A percentile compares a stretch with the other conserved stretches of the same genome.
phyloP scores from a whole-genome alignment of 257 asterid genomes.

The Pogostemon cablin region DNA sequence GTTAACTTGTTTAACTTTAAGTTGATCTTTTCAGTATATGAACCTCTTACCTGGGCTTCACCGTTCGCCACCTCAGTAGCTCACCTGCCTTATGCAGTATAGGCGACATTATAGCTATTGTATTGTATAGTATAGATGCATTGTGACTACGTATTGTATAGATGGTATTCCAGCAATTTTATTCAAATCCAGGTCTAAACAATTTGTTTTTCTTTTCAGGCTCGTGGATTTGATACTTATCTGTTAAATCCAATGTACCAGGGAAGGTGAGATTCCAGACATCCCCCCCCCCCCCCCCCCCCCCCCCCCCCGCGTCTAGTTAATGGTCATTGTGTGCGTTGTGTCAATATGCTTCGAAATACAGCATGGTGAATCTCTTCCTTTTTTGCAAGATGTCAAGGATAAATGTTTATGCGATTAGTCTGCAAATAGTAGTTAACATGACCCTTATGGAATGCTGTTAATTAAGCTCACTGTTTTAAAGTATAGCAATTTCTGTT shows the following conservation, averaged over 20 bases:
- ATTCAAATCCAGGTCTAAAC: constrained; percentile 22
- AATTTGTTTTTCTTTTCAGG: constrained; percentile 55
- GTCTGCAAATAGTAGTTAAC: constrained; percentile 22
- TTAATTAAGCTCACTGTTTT: constrained; percentile 10
- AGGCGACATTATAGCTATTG: not conserved
- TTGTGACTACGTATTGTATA: constrained; percentile 13
- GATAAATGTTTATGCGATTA: constrained; percentile 11
- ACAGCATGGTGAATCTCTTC: constrained; percentile 9
- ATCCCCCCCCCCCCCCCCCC: not conserved
- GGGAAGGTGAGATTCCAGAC: constrained; percentile 59
- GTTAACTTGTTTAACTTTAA: not conserved
- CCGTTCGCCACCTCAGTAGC: not conserved
- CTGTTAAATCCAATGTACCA: constrained; percentile 83
- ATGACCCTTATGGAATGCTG: not conserved
- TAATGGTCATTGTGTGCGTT: constrained; percentile 20
- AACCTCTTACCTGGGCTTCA: not conserved
- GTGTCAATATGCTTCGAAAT: constrained; percentile 1
- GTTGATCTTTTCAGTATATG: constrained; percentile 12
- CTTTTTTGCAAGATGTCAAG: not conserved
- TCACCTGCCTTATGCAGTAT: not conserved
- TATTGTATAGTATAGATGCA: not conserved
- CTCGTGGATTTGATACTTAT: constrained; percentile 61
- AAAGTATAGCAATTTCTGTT: constrained; percentile 15
- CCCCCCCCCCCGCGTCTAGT: constrained; percentile 16
- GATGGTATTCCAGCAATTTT: constrained; percentile 10